Evolutionary conservation across 192 early-diverging fungal genomes (phyloP).

Genomic region (Chytriomyces sp.): DNA sequence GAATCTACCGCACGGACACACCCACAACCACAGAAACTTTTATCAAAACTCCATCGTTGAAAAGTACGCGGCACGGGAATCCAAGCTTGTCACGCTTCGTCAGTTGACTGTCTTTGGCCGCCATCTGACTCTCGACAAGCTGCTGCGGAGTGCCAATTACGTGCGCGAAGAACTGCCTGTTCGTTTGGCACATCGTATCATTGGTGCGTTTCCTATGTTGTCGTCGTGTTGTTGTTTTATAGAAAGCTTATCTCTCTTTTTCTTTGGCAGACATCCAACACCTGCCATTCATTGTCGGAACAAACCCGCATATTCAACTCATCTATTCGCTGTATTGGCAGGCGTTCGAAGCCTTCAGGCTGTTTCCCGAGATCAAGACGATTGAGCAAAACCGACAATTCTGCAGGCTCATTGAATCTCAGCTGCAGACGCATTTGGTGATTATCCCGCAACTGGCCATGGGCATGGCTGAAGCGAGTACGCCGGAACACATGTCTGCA

Average conservation of each 20-base stretch:
- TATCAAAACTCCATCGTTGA: constrained; percentile 92
- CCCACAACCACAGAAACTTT: constrained; percentile 52
- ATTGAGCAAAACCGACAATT: constrained; percentile 82
- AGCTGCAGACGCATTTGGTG: constrained; percentile 80
- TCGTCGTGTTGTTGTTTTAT: constrained; percentile 24
- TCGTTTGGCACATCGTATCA: constrained; percentile 88
- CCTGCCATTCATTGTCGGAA: constrained; percentile 91
- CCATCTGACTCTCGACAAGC: constrained; percentile 80
- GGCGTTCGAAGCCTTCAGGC: constrained; percentile 84
- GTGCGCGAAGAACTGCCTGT: constrained; percentile 87
- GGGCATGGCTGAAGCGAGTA: constrained; percentile 79
- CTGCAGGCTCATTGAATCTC: constrained; percentile 73
- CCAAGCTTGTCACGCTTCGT: constrained; percentile 82
- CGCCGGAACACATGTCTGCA: constrained; percentile 64
- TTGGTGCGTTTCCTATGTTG: constrained; percentile 44
- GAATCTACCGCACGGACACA: no score
- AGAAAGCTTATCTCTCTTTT: constrained; percentile 1
- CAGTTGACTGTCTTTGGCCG: constrained; percentile 92
- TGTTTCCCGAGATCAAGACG: constrained; percentile 72
- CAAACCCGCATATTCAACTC: constrained; percentile 84
- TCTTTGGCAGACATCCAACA: constrained; percentile 70
- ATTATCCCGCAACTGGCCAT: constrained; percentile 88
- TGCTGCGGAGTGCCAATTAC: constrained; percentile 87
- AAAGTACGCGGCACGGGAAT: constrained; percentile 76
- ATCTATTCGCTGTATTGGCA: constrained; percentile 92